A percentile compares a stretch with the other conserved stretches of the same genome.
Evolutionary conservation across 2,329 filamentous ascomycete genomes (phyloP).

Genomic region (Boeremia lycopersici): DNA sequence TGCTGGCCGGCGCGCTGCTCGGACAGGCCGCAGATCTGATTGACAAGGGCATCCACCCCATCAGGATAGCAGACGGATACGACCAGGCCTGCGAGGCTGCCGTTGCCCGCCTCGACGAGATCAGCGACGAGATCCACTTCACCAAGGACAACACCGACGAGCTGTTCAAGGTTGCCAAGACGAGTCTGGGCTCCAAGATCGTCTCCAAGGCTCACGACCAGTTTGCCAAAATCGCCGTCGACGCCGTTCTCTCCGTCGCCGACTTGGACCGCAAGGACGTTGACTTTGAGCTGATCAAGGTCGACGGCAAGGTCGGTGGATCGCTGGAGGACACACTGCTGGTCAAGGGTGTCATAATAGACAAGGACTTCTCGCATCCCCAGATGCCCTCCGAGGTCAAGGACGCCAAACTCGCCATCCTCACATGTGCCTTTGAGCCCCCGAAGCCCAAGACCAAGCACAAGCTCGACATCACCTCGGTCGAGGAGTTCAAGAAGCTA

Average conservation of each 20-base stretch:
- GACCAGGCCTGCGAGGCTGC: conserved; percentile 98
- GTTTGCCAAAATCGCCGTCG: conserved; percentile 95
- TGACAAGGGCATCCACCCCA: conserved; percentile 99
- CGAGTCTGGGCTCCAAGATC: conserved; percentile 96
- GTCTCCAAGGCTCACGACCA: conserved; percentile 99
- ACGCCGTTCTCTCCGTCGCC: conserved; percentile 94
- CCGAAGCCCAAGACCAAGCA: conserved; percentile 99
- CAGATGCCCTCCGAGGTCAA: conserved; percentile 97
- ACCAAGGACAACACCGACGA: conserved; percentile 79
- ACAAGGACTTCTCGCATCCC: conserved; percentile 99
- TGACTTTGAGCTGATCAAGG: conserved; percentile 98
- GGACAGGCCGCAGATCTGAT: conserved; percentile 98
- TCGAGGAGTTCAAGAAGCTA: conserved; percentile 98
- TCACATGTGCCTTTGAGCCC: conserved; percentile 97
- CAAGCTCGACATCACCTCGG: conserved; percentile 94
- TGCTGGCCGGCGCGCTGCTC: conserved; percentile 89
- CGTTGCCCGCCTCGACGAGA: conserved; percentile 87
- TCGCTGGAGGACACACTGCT: conserved; percentile 90
- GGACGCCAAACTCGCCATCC: conserved; percentile 95
- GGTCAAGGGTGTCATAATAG: conserved; percentile 96
- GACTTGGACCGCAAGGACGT: conserved; percentile 96
- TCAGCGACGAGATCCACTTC: conserved; percentile 91
- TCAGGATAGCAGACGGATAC: conserved; percentile 97
- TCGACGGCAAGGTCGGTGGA: conserved; percentile 97
- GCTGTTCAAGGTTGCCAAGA: conserved; percentile 92